Evolutionary conservation across 768 basidiomycete genomes (phyloP).

Genomic region (Boletus sensibilis): DNA sequence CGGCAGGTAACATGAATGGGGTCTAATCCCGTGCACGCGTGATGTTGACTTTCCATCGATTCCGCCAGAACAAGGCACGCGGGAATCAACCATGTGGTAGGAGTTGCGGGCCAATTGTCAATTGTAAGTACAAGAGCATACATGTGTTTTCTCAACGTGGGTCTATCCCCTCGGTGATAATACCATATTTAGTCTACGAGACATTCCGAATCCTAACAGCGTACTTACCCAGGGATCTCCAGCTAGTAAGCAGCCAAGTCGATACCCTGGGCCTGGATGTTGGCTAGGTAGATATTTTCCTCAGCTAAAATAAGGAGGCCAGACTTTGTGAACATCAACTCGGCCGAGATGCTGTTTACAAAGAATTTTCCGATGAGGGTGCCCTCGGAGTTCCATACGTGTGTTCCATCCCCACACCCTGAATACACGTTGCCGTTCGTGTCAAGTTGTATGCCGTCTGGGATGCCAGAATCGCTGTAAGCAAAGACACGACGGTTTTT

Average conservation of each 20-base stretch:
- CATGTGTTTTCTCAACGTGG: neutral
- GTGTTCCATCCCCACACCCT: constrained; percentile 64
- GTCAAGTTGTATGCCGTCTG: constrained; percentile 70
- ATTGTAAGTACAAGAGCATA: neutral
- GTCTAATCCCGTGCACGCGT: constrained; percentile 1
- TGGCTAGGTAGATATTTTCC: constrained; percentile 37
- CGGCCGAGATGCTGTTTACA: constrained; percentile 33
- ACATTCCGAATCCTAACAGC: neutral
- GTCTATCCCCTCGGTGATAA: neutral
- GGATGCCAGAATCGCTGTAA: constrained; percentile 55
- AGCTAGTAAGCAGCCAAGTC: constrained; percentile 12
- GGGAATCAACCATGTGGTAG: too few relatives aligned
- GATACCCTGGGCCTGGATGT: constrained; percentile 34
- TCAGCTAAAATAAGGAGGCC: constrained; percentile 41
- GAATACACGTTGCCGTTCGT: constrained; percentile 63
- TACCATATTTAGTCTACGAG: neutral
- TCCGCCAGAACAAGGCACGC: neutral
- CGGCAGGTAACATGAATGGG: neutral
- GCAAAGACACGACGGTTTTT: constrained; percentile 39
- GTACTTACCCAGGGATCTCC: neutral
- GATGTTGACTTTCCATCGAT: neutral
- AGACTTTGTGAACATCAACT: constrained; percentile 42
- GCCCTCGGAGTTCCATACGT: constrained; percentile 57
- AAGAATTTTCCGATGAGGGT: constrained; percentile 40
- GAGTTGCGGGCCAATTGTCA: neutral